phyloP scores from a whole-genome alignment of 371 early-diverging fungal genomes.

The Mortierella sp. region DNA sequence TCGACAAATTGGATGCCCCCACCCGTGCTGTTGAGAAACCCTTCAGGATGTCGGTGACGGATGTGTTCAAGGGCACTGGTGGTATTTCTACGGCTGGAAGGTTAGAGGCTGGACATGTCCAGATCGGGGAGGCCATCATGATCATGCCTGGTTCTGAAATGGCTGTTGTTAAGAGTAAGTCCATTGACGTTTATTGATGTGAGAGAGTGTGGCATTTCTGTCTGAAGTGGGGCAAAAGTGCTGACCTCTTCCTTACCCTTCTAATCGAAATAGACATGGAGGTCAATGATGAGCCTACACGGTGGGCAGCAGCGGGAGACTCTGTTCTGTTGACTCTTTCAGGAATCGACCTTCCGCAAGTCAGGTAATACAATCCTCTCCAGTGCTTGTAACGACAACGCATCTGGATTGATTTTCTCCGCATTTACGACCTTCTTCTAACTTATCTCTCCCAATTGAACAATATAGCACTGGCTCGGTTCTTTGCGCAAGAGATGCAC shows the following conservation, averaged over 20 bases:
- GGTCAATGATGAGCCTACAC: conserved; percentile 74
- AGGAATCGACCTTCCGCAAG: conserved; percentile 84
- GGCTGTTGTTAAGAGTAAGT: conserved; percentile 82
- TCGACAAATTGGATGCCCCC: conserved; percentile 83
- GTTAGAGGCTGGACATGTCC: conserved; percentile 88
- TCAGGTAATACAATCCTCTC: conserved; percentile 66
- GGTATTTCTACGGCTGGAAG: conserved; percentile 88
- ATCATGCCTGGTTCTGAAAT: conserved; percentile 86
- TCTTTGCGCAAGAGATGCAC: conserved; percentile 74
- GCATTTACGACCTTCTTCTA: background rate
- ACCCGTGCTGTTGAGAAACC: conserved; percentile 82
- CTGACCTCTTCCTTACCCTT: background rate
- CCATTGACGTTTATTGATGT: background rate
- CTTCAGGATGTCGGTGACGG: conserved; percentile 85
- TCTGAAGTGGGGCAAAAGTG: too few species aligned
- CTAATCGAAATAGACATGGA: conserved; percentile 69
- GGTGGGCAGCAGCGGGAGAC: conserved; percentile 96
- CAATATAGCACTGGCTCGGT: conserved; percentile 79
- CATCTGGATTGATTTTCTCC: background rate
- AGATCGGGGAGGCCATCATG: conserved; percentile 86
- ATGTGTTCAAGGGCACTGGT: conserved; percentile 87
- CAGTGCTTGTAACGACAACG: background rate
- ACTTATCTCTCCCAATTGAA: background rate
- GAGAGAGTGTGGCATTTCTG: too few species aligned
- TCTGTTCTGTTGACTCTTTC: conserved; percentile 82